Base-by-base conservation (phyloP, 768 basidiomycete genomes). In the Omphalotus guepiniiformis region DNA sequence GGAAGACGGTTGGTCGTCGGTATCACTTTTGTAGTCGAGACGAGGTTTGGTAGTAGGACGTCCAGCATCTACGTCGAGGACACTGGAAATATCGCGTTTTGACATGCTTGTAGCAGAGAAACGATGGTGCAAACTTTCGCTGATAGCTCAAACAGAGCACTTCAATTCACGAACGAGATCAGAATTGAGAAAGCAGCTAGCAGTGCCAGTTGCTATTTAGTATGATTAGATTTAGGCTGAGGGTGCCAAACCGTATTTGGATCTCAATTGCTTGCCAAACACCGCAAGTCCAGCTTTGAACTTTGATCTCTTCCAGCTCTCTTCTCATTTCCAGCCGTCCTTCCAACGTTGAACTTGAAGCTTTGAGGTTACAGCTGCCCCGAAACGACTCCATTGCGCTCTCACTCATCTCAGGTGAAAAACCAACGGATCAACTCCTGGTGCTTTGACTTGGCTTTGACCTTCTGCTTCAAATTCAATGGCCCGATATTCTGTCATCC, bases 71-170 rank as follows among this genome's bases (percentile, higher is more conserved):
- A 22, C 41, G 19, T 37, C 18, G 51, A 47, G 35, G 43, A 48
- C 9, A 39, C 39, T 16, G 35, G 52, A 49, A 4, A 49, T 42
- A 16, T 43, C 15, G 13, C 43, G 38, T 41, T 44, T 48, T 11
- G 53, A 50, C 55, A 53, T 56, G 35, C 16, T 15, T 21, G 39
- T 38, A 16, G n/a, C 21, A 8, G 21, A 18, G 28, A 38, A 32
- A 38, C 47, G 42, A 29, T 38, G 27, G 27, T 34, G 29, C 40
- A 6, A 23, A n/a, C 18, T 21, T 26, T 16, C 41, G 15, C 29
- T 68, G 64, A 68, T 42, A 61, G 52, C 37, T 60, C 40, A 52
- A 67, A 60, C 22, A 55, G 61, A 32, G 68, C 68, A 29, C 28
- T 51, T 19, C 22, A 13, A n/a, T 18, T 29, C 21, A 32, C 46